Evolutionary conservation across 129 eudicot species (phyloP).

Genomic region (Helianthus tuberosus): DNA sequence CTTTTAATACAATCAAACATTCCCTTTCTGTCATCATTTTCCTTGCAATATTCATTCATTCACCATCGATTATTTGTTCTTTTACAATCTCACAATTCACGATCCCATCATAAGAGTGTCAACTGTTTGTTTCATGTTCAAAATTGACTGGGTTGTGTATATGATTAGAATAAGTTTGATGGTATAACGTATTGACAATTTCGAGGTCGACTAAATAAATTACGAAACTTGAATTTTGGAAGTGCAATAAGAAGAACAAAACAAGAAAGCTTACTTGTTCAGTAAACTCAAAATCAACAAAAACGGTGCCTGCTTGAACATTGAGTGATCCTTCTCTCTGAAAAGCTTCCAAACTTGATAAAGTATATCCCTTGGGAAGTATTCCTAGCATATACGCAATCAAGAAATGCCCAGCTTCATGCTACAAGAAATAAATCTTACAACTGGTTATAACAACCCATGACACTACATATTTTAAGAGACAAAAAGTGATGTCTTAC

Average conservation of each 20-base stretch:
- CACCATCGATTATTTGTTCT: too few relatives aligned
- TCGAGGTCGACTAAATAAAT: background rate
- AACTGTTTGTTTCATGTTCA: background rate
- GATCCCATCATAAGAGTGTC: background rate
- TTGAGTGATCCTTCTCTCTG: constrained; percentile 87
- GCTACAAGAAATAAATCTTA: constrained; percentile 44
- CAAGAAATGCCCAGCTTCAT: constrained; percentile 92
- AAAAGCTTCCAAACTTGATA: constrained; percentile 89
- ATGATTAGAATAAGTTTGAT: background rate
- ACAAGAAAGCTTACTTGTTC: constrained; percentile 61
- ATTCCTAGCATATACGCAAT: constrained; percentile 80
- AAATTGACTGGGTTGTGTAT: background rate
- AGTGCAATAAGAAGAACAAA: constrained; percentile 18
- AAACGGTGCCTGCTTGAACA: constrained; percentile 90
- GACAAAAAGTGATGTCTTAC: constrained; percentile 41
- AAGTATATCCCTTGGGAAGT: constrained; percentile 81
- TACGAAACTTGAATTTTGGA: background rate
- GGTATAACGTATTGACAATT: constrained; percentile 6
- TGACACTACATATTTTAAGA: background rate
- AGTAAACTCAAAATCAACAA: constrained; percentile 88
- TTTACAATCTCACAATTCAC: too few relatives aligned
- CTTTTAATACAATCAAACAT: too few relatives aligned
- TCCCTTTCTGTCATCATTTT: too few relatives aligned
- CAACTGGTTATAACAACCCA: constrained; percentile 1
- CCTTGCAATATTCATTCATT: too few relatives aligned